A percentile compares a stretch with the other conserved stretches of the same genome.
Conservation (phyloP, 1,284 basidiomycete species). For the Fomitiporia mediterranea region DNA sequence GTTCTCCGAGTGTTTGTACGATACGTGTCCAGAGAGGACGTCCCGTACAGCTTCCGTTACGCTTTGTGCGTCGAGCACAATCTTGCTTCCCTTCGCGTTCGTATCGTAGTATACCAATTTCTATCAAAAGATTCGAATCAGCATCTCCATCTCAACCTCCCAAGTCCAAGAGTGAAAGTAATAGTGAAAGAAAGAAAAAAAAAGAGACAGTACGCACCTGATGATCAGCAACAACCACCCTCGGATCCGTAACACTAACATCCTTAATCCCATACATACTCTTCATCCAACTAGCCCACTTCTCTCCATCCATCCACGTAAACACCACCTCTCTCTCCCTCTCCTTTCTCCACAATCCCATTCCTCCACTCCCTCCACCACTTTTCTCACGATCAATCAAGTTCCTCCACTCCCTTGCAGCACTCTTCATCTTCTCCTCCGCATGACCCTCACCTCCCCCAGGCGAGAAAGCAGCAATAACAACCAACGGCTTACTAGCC, state of each 20-base stretch:
- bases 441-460: neutral
- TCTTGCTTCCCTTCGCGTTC: slow-evolving; percentile 45
- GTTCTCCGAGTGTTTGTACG: slow-evolving; percentile 66
- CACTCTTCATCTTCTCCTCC: slow-evolving; percentile 37
- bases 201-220: slow-evolving; percentile 43
- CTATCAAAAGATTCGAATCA: slow-evolving; percentile 33
- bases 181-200: neutral
- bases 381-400: slow-evolving; percentile 46
- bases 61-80: slow-evolving; percentile 51
- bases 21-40: slow-evolving; percentile 50
- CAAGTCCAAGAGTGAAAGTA: too few species aligned
- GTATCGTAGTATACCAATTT: slow-evolving; percentile 63
- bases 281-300: slow-evolving; percentile 84
- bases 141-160: neutral
- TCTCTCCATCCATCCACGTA: slow-evolving; percentile 77
- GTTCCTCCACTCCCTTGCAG: slow-evolving; percentile 36
- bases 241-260: slow-evolving; percentile 38
- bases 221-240: slow-evolving; percentile 76
- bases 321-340: slow-evolving; percentile 55
- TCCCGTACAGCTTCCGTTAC: slow-evolving; percentile 72
- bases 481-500: slow-evolving; percentile 66
- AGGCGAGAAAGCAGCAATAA: slow-evolving; percentile 54
- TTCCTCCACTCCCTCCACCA: slow-evolving; percentile 28
- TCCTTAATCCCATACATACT: slow-evolving; percentile 72
- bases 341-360: slow-evolving; percentile 16